Percentiles rank a stretch among this genome's conserved stretches.
phyloP scores from a whole-genome alignment of 1,139 yeast genomes.

The Saccharomycopsis phalli region DNA sequence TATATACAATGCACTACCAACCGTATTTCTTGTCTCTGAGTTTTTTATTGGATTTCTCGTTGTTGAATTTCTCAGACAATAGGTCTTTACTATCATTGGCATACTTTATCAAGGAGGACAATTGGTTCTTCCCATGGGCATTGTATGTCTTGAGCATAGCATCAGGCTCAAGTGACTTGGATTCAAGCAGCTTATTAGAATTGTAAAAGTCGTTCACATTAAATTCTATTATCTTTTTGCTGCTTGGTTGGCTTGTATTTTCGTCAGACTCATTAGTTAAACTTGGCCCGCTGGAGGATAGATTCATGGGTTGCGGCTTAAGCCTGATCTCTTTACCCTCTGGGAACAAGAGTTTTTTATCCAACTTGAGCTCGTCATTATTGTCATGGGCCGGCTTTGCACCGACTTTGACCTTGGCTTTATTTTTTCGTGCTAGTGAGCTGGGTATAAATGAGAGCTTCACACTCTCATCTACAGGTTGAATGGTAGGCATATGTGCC shows the following conservation, averaged over 20 bases:
- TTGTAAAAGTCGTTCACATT: slow-evolving; percentile 15
- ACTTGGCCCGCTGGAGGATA: not conserved
- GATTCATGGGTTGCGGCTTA: not conserved
- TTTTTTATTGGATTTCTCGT: slow-evolving; percentile 9
- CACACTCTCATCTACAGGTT: not conserved
- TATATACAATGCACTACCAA: too few species aligned
- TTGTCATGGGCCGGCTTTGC: not conserved
- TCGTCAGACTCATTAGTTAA: not conserved
- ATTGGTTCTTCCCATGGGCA: slow-evolving; percentile 20
- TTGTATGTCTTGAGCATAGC: slow-evolving; percentile 11
- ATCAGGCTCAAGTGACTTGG: not conserved
- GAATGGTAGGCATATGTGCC: too few species aligned
- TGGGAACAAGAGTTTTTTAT: not conserved
- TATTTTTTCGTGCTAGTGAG: slow-evolving; percentile 10
- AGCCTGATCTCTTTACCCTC: not conserved
- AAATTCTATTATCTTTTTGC: slow-evolving; percentile 15
- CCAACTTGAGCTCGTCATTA: not conserved
- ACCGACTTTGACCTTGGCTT: not conserved
- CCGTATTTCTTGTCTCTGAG: slow-evolving; percentile 15
- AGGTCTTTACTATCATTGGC: slow-evolving; percentile 12
- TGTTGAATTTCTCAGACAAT: slow-evolving; percentile 13
- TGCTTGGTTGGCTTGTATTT: not conserved
- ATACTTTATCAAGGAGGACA: slow-evolving; percentile 12
- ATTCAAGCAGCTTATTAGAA: slow-evolving; percentile 4
- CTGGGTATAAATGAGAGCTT: slow-evolving; percentile 14